These are phyloP conservation scores for Xylariaceae sp. DNA, from an alignment of 2,329 filamentous ascomycete species.

Conservation along the genomic window DNA sequence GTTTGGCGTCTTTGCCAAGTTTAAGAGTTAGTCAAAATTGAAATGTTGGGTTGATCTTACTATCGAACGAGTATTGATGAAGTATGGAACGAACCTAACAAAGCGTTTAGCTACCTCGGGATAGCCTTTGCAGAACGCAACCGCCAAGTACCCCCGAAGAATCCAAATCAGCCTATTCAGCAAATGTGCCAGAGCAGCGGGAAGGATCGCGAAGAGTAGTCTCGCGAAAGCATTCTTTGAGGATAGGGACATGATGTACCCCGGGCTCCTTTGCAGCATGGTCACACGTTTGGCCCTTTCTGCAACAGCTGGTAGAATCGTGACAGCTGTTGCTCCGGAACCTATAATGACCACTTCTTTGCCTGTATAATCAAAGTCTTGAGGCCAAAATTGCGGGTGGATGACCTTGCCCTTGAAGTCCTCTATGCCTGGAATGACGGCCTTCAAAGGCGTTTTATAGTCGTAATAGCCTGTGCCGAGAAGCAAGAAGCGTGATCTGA, in stretches of 20 bases:
- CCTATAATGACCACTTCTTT: conserved; percentile 73
- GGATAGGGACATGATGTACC: conserved; percentile 60
- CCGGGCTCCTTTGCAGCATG: conserved; percentile 77
- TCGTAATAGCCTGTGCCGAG: conserved; percentile 68
- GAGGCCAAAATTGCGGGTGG: conserved; percentile 72
- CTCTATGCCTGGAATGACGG: conserved; percentile 64
- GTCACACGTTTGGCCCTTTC: conserved; percentile 64
- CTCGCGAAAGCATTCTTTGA: conserved; percentile 37
- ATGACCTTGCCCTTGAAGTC: conserved; percentile 56
- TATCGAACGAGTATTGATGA: too few relatives aligned
- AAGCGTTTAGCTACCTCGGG: conserved; percentile 47
- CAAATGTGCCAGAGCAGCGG: conserved; percentile 18
- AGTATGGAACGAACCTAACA: conserved; percentile 36
- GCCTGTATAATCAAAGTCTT: conserved; percentile 60
- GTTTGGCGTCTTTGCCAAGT: conserved; percentile 27
- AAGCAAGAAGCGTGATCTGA: conserved; percentile 55
- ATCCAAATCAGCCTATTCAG: conserved; percentile 45
- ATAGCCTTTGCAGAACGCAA: conserved; percentile 50
- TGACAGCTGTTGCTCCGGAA: conserved; percentile 75
- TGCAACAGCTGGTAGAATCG: conserved; percentile 68
- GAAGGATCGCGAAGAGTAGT: conserved; percentile 13
- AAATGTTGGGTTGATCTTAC: too few relatives aligned
- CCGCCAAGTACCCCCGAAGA: conserved; percentile 46
- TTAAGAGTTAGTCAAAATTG: too few relatives aligned
- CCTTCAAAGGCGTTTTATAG: conserved; percentile 60